These are phyloP conservation scores for Nigrograna mackinnonii DNA, from an alignment of 2,329 filamentous ascomycete genomes.

Conservation along the genomic window DNA sequence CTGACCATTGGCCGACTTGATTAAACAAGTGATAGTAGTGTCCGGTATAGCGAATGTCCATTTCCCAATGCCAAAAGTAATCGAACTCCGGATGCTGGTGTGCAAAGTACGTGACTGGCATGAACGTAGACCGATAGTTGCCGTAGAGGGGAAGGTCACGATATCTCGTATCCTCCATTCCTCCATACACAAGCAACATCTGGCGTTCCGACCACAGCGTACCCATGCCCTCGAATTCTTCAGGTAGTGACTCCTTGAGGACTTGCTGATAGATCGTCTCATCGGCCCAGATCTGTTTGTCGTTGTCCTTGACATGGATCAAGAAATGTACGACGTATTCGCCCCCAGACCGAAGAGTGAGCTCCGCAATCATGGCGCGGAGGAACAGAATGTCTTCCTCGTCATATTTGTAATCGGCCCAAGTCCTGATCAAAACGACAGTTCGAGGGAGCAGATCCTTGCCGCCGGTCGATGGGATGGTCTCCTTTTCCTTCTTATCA, in stretches of 20 bases:
- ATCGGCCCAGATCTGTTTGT: constrained; percentile 81
- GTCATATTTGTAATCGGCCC: constrained; percentile 78
- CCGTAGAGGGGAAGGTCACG: constrained; percentile 70
- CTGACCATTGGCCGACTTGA: constrained; percentile 67
- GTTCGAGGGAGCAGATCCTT: constrained; percentile 60
- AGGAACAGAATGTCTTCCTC: constrained; percentile 82
- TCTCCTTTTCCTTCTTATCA: not conserved
- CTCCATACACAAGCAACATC: constrained; percentile 59
- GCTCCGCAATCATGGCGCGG: constrained; percentile 78
- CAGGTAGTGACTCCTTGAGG: constrained; percentile 52
- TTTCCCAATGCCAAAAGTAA: constrained; percentile 94
- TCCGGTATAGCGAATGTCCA: constrained; percentile 88
- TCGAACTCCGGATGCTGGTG: constrained; percentile 87
- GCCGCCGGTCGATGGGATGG: constrained; percentile 24
- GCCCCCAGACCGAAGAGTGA: constrained; percentile 75
- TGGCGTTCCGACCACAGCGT: constrained; percentile 57
- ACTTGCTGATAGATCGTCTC: constrained; percentile 72
- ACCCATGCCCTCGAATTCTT: constrained; percentile 56
- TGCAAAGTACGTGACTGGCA: constrained; percentile 94
- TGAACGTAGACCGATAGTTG: constrained; percentile 74
- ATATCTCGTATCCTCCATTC: constrained; percentile 53
- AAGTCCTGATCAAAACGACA: constrained; percentile 80
- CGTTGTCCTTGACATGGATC: constrained; percentile 80
- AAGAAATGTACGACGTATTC: constrained; percentile 85
- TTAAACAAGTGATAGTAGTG: constrained; percentile 84